Evolutionary conservation across 1,284 basidiomycete species (phyloP).

Genomic region (Sanghuangporus baumii): DNA sequence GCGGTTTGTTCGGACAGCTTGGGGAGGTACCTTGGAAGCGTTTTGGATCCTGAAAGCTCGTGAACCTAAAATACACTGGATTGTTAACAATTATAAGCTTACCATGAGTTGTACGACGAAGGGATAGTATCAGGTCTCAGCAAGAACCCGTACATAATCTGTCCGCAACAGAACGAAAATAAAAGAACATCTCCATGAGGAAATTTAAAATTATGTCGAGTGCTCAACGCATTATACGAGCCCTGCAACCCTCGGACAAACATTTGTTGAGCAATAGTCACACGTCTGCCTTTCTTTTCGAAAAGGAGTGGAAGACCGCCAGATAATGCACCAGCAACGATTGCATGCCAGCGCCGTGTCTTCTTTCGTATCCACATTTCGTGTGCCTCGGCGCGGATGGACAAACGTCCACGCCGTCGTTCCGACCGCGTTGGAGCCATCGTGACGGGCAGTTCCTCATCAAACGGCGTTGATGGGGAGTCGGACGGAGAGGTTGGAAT

Average conservation of each 20-base stretch:
- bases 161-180: constrained; percentile 81
- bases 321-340: constrained; percentile 79
- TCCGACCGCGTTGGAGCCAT: constrained; percentile 17
- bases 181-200: constrained; percentile 84
- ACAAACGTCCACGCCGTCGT: constrained; percentile 45
- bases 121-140: constrained; percentile 81
- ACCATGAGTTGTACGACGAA: constrained; percentile 74
- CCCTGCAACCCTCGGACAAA: constrained; percentile 87
- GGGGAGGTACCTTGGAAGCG: constrained; percentile 61
- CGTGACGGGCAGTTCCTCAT: constrained; percentile 19
- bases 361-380: constrained; percentile 57
- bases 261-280: constrained; percentile 84
- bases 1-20: constrained; percentile 58
- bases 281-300: constrained; percentile 67
- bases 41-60: constrained; percentile 41
- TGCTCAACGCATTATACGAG: constrained; percentile 70
- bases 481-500: constrained; percentile 20
- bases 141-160: constrained; percentile 86
- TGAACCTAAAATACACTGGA: background rate
- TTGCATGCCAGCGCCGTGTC: constrained; percentile 82
- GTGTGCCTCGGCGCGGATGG: constrained; percentile 56
- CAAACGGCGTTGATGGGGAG: constrained; percentile 15
- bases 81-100: constrained; percentile 20
- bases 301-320: constrained; percentile 81
- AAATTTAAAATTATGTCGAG: constrained; percentile 61